Conservation (phyloP, 192 early-diverging fungal species). For the Backusella tuberculispora region DNA sequence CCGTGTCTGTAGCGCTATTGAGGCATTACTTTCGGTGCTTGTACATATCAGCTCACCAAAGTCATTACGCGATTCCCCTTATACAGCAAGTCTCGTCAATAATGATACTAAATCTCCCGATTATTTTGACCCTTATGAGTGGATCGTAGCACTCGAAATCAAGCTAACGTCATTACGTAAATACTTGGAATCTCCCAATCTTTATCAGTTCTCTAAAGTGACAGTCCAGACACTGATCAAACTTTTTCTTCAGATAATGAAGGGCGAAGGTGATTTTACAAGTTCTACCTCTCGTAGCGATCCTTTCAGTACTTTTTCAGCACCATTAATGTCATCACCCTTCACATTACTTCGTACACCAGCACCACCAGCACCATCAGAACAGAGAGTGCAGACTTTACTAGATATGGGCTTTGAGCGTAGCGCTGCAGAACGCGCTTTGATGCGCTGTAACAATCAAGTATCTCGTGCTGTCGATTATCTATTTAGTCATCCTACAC, state of each 20-base stretch:
- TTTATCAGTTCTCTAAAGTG: slow-evolving; percentile 55
- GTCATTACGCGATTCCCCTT: slow-evolving; percentile 74
- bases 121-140: slow-evolving; percentile 76
- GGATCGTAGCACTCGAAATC: slow-evolving; percentile 66
- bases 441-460: slow-evolving; percentile 78
- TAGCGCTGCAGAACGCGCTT: slow-evolving; percentile 74
- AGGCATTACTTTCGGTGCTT: slow-evolving; percentile 64
- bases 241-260: slow-evolving; percentile 69
- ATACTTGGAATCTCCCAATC: slow-evolving; percentile 66
- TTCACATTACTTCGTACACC: slow-evolving; percentile 43
- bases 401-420: slow-evolving; percentile 89
- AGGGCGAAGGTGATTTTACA: slow-evolving; percentile 70
- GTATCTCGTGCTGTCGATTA: slow-evolving; percentile 85
- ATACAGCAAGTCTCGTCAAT: slow-evolving; percentile 57
- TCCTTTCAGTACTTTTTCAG: slow-evolving; percentile 6
- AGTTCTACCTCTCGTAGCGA: slow-evolving; percentile 29
- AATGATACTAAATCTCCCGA: slow-evolving; percentile 57
- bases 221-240: slow-evolving; percentile 64
- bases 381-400: slow-evolving; percentile 68
- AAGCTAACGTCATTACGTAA: slow-evolving; percentile 60
- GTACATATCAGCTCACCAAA: slow-evolving; percentile 72
- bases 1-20: slow-evolving; percentile 52
- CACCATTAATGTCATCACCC: slow-evolving; percentile 24
- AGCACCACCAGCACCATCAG: slow-evolving; percentile 56
- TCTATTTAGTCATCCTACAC: slow-evolving; percentile 69